Percentiles rank a stretch among this genome's conserved stretches.
Evolutionary conservation across 2,329 filamentous ascomycete species (phyloP).

Genomic region (Colletotrichum caudatum): DNA sequence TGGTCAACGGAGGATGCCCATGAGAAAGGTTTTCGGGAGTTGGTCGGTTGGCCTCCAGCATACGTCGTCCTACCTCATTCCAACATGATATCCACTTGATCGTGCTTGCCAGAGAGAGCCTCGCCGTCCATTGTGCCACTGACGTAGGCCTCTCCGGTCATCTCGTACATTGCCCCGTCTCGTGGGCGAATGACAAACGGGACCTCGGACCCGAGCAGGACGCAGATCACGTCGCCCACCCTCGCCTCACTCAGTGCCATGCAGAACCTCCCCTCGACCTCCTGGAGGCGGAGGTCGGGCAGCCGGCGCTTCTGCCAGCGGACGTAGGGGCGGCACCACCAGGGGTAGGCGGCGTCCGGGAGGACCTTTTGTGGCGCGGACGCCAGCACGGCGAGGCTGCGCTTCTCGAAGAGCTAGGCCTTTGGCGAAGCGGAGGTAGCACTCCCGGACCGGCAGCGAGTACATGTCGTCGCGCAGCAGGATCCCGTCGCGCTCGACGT

Average conservation of each 20-base stretch:
- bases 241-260: constrained; percentile 8
- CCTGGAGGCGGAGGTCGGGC: constrained; percentile 21
- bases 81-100: neutral
- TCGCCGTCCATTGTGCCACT: constrained; percentile 31
- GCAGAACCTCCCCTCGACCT: constrained; percentile 7
- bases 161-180: constrained; percentile 9
- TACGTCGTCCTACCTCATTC: neutral
- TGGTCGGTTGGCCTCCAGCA: neutral
- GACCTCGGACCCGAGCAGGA: constrained; percentile 24
- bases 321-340: constrained; percentile 11
- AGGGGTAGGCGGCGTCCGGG: neutral
- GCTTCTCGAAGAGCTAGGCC: constrained; percentile 11
- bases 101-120: constrained; percentile 6
- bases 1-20: neutral
- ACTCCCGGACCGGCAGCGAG: constrained; percentile 15
- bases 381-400: neutral
- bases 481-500: constrained; percentile 24
- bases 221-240: constrained; percentile 1
- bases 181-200: constrained; percentile 25
- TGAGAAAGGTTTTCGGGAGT: neutral
- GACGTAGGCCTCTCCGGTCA: constrained; percentile 27
- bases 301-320: constrained; percentile 8
- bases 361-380: constrained; percentile 8
- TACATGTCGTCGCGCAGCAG: constrained; percentile 12
- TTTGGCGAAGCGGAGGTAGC: constrained; percentile 12